Evolutionary conservation across 768 basidiomycete species (phyloP).

Genomic region (Mycena epipterygia): DNA sequence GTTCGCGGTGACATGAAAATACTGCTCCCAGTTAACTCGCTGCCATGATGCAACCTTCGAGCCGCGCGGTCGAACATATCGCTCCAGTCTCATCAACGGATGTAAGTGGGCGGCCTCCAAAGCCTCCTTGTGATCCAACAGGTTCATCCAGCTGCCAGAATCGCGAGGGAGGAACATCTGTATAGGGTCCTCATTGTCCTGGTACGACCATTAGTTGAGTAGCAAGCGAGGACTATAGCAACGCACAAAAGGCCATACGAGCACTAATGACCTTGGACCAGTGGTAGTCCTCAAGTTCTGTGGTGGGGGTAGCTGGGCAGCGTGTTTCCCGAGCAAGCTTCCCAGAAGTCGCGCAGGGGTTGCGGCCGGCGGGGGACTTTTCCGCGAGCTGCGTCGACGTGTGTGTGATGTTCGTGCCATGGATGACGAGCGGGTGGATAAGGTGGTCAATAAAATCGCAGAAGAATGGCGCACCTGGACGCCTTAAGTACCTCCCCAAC

Average conservation of each 20-base stretch:
- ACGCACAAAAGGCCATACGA: background rate
- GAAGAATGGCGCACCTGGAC: background rate
- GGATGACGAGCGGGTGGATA: background rate
- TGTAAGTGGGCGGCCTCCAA: background rate
- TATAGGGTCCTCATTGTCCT: background rate
- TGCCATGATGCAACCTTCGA: background rate
- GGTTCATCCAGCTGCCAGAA: background rate
- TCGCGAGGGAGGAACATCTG: background rate
- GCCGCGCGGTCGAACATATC: background rate
- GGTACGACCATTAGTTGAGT: too few species aligned
- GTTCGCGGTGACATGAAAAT: background rate
- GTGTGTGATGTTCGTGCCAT: background rate
- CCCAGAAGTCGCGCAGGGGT: slow-evolving; percentile 1
- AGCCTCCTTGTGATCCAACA: background rate
- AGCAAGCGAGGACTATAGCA: background rate
- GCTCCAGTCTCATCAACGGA: background rate
- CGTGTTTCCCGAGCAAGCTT: background rate
- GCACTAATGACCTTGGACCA: background rate
- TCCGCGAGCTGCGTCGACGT: too few species aligned
- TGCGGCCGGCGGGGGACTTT: background rate
- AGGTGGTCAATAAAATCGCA: background rate
- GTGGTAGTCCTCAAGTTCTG: background rate
- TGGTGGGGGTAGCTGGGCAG: background rate
- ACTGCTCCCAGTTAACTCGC: background rate
- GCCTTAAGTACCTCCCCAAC: too few species aligned